A percentile compares a stretch with the other conserved stretches of the same genome.
Evolutionary conservation across 495 filamentous ascomycete genomes (phyloP).

Genomic region (Venustampulla echinocandica): DNA sequence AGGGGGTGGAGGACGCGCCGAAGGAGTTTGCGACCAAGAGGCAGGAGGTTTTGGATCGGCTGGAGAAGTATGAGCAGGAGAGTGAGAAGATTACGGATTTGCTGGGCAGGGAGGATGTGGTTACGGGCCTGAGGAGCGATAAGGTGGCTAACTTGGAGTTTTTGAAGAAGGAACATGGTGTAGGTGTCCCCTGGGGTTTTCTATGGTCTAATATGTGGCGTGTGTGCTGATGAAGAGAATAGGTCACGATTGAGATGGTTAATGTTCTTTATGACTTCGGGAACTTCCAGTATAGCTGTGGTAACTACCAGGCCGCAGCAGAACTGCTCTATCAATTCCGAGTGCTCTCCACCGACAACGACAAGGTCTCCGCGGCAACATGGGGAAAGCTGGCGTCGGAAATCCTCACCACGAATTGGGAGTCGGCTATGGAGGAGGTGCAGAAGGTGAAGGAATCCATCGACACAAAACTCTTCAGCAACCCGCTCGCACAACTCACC

Average conservation of each 20-base stretch:
- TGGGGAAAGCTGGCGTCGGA: conserved; percentile 96
- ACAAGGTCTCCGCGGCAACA: conserved; percentile 87
- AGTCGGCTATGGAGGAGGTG: conserved; percentile 90
- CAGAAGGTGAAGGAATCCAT: conserved; percentile 88
- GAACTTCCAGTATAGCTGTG: conserved; percentile 92
- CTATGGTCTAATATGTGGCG: background rate
- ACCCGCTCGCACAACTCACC: conserved; percentile 85
- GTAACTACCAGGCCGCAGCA: conserved; percentile 78
- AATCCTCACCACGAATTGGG: conserved; percentile 90
- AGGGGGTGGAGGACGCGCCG: conserved; percentile 68
- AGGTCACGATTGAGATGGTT: conserved; percentile 89
- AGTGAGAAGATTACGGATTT: conserved; percentile 78
- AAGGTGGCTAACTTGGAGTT: conserved; percentile 96
- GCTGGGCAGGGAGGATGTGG: conserved; percentile 75
- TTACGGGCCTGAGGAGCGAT: conserved; percentile 81
- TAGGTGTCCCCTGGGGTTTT: conserved; percentile 27
- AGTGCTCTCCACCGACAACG: conserved; percentile 93
- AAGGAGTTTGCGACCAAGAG: conserved; percentile 79
- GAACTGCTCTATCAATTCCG: conserved; percentile 93
- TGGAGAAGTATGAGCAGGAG: conserved; percentile 75
- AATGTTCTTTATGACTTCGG: conserved; percentile 89
- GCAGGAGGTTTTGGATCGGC: conserved; percentile 74
- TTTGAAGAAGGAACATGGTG: conserved; percentile 86
- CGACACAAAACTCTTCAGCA: conserved; percentile 87
- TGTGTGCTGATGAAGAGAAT: conserved; percentile 18